Evolutionary conservation across 352 stramenopile genomes (phyloP).

Genomic region (Phytopythium litorale): DNA sequence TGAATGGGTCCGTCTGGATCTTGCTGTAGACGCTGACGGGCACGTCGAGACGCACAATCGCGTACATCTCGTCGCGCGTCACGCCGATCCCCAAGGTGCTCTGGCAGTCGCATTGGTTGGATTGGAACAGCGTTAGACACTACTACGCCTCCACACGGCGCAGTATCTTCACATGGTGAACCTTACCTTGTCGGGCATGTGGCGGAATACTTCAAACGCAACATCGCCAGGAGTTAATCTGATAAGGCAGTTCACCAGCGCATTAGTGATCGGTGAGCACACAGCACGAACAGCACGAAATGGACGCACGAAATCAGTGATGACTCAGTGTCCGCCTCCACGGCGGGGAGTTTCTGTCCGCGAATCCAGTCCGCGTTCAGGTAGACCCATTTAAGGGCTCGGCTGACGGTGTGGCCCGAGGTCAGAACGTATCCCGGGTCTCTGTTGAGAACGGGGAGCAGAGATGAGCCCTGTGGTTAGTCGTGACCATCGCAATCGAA

Average conservation of each 20-base stretch:
- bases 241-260: background rate
- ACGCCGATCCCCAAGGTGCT: slow-evolving; percentile 57
- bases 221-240: slow-evolving; percentile 56
- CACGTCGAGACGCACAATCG: slow-evolving; percentile 58
- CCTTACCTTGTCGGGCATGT: slow-evolving; percentile 81
- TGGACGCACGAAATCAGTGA: slow-evolving; percentile 35
- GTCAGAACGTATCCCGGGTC: slow-evolving; percentile 66
- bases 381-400: slow-evolving; percentile 85
- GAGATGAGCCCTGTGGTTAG: background rate
- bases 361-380: slow-evolving; percentile 86
- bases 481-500: background rate
- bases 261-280: background rate
- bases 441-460: slow-evolving; percentile 21
- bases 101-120: slow-evolving; percentile 11
- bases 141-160: background rate
- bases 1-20: slow-evolving; percentile 85
- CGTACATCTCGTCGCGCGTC: slow-evolving; percentile 43
- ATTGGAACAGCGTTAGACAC: background rate
- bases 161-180: background rate
- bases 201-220: slow-evolving; percentile 81
- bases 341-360: slow-evolving; percentile 45
- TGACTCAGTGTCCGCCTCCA: slow-evolving; percentile 17
- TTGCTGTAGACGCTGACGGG: slow-evolving; percentile 68
- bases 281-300: background rate
- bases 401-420: slow-evolving; percentile 62